Percentiles rank a stretch among this genome's conserved stretches.
Conservation (phyloP, 2,329 filamentous ascomycete genomes). For the Chrysosporium keratinophilum region DNA sequence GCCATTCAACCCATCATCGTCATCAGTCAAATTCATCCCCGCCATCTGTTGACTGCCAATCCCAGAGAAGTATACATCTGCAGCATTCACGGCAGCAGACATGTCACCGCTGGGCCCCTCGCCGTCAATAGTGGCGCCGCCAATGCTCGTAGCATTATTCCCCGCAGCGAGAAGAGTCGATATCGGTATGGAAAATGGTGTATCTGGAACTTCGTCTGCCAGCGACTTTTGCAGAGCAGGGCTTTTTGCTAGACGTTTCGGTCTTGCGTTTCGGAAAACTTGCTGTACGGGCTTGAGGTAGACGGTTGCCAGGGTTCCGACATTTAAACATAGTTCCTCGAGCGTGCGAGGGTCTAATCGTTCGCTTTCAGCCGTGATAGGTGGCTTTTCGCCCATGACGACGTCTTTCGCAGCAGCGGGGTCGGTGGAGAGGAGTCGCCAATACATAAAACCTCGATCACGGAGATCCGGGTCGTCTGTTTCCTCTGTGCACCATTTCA, state of each 20-base stretch:
- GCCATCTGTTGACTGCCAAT: slow-evolving; percentile 65
- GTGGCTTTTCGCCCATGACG: slow-evolving; percentile 94
- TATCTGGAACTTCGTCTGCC: slow-evolving; percentile 35
- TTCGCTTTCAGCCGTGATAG: slow-evolving; percentile 92
- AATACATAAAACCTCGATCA: slow-evolving; percentile 98
- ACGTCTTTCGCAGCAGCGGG: slow-evolving; percentile 75
- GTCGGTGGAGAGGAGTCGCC: slow-evolving; percentile 87
- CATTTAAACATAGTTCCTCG: slow-evolving; percentile 94
- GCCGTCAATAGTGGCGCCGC: slow-evolving; percentile 19
- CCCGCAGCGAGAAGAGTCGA: slow-evolving; percentile 37
- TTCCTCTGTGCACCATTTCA: slow-evolving; percentile 98
- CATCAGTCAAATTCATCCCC: slow-evolving; percentile 56
- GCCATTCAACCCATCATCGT: slow-evolving; percentile 53
- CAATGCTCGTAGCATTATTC: slow-evolving; percentile 22
- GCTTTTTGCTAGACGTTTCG: slow-evolving; percentile 66
- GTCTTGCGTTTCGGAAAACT: slow-evolving; percentile 82
- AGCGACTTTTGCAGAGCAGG: slow-evolving; percentile 70
- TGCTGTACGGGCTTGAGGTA: slow-evolving; percentile 97
- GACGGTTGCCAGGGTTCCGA: slow-evolving; percentile 90
- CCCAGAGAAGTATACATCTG: slow-evolving; percentile 79
- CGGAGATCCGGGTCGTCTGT: slow-evolving; percentile 97
- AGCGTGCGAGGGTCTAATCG: slow-evolving; percentile 82
- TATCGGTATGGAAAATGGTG: slow-evolving; percentile 21
- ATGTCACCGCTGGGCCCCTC: slow-evolving; percentile 41
- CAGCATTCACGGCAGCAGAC: slow-evolving; percentile 65